Evolutionary conservation across 768 basidiomycete species (phyloP).

Genomic region (Mycena filopes): DNA sequence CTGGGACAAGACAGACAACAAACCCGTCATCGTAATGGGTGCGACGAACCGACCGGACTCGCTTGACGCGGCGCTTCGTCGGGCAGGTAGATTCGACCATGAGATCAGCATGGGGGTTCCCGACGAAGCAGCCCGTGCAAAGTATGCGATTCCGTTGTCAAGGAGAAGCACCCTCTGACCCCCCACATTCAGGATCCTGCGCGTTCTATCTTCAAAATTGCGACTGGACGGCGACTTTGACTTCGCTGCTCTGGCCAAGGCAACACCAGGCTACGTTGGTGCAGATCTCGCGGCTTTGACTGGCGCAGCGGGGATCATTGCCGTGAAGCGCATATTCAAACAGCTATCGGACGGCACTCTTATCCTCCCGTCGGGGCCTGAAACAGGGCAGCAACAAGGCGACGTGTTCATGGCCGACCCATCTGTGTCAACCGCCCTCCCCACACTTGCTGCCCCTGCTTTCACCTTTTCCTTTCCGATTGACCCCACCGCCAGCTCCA

Average conservation of each 20-base stretch:
- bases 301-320: constrained; percentile 93
- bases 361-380: constrained; percentile 52
- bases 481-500: constrained; percentile 66
- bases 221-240: constrained; percentile 90
- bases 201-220: constrained; percentile 85
- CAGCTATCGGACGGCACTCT: constrained; percentile 75
- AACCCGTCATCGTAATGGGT: constrained; percentile 93
- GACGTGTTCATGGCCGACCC: constrained; percentile 60
- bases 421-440: constrained; percentile 38
- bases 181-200: constrained; percentile 75
- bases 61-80: constrained; percentile 90
- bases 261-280: constrained; percentile 97
- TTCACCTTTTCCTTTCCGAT: constrained; percentile 32
- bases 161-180: not conserved
- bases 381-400: constrained; percentile 18
- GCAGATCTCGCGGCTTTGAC: constrained; percentile 93
- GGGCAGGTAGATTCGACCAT: constrained; percentile 96
- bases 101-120: constrained; percentile 99
- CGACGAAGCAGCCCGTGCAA: constrained; percentile 87
- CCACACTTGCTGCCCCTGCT: constrained; percentile 29
- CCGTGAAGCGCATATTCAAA: constrained; percentile 96
- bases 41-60: constrained; percentile 98
- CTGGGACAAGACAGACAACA: constrained; percentile 94
- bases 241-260: constrained; percentile 85
- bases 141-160: constrained; percentile 61